Conservation (phyloP, 768 basidiomycete genomes). For the Amanita pseudoporphyria region DNA sequence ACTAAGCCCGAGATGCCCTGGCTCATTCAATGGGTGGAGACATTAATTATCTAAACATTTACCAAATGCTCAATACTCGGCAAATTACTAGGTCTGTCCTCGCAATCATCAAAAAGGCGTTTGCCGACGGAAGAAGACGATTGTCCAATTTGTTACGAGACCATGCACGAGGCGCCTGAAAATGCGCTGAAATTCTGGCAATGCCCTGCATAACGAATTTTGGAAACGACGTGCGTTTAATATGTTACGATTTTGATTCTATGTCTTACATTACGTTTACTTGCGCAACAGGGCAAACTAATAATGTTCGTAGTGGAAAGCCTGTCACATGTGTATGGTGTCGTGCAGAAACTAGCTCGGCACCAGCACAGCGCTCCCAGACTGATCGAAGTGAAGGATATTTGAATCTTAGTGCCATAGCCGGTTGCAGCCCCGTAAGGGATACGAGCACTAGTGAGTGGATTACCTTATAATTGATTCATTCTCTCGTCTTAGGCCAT, state of each 20-base stretch:
- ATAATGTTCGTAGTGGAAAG: conserved; percentile 24
- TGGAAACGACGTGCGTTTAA: conserved; percentile 57
- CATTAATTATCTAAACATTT: no score
- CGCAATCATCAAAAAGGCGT: conserved; percentile 28
- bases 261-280: background rate
- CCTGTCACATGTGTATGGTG: conserved; percentile 70
- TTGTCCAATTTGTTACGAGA: conserved; percentile 74
- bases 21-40: conserved; percentile 33
- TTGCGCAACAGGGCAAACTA: conserved; percentile 22
- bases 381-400: no score
- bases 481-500: no score
- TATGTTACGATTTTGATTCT: background rate
- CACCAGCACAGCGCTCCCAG: no score
- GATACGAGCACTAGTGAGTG: conserved; percentile 63
- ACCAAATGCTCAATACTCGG: conserved; percentile 7
- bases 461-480: background rate
- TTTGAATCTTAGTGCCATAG: no score
- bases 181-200: conserved; percentile 43
- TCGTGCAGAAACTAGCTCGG: no score
- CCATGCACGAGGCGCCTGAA: conserved; percentile 43
- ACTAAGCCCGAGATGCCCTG: conserved; percentile 49
- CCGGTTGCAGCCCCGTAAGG: conserved; percentile 46
- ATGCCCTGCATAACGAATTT: conserved; percentile 65
- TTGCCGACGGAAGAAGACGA: conserved; percentile 58
- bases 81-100: no score